Base-by-base conservation (phyloP, 257 asterid genomes). In the Coffea canephora region DNA sequence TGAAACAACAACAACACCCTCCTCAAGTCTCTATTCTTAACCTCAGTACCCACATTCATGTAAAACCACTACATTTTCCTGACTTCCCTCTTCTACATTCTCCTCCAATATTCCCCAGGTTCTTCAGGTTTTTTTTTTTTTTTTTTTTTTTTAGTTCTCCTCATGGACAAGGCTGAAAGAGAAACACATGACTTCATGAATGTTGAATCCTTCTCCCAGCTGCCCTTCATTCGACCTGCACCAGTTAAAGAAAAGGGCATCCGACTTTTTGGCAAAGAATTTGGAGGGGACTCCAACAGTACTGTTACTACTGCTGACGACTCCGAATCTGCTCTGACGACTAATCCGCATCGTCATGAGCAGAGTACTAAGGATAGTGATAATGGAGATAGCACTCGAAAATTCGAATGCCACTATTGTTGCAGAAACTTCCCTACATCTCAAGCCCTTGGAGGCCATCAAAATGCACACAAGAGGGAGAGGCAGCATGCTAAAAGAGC, bases 391-490 rank as follows among this genome's bases (percentile, higher is more conserved):
- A 88, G 86, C 73, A 83, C 80, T 55, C 31, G 97, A 46, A 91
- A 87, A 77, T 95, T 93, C 79, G 98, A 90, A 73, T 95, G 98
- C 83, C 98, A 95, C 68, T 95, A 91, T 83, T 94, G 97, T 79
- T 88, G 95, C 80, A 81, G 97, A 79, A 91, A 93, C 89, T 94
- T 94, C 87, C 97, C 97, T 0, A 94, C 98, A 13, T 93, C 98
- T 4, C 98, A 94, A 84, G 98, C 98, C 1, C 91, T 94, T 0
- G 98, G 98, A 23, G 98, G 98, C 54, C 98, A 94, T 31, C 98
- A 94, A 78, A 94, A 94, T 82, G 98, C 97, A 6, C 98, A 94
- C 88, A 94, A 91, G 71, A 89, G 97, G 71, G 98, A 94, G 71
- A 86, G 98, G 0, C 98, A 94, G 70, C 95, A 91, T 15, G 98